Conservation (phyloP, 1,284 basidiomycete genomes). For the Ganoderma resinaceum region DNA sequence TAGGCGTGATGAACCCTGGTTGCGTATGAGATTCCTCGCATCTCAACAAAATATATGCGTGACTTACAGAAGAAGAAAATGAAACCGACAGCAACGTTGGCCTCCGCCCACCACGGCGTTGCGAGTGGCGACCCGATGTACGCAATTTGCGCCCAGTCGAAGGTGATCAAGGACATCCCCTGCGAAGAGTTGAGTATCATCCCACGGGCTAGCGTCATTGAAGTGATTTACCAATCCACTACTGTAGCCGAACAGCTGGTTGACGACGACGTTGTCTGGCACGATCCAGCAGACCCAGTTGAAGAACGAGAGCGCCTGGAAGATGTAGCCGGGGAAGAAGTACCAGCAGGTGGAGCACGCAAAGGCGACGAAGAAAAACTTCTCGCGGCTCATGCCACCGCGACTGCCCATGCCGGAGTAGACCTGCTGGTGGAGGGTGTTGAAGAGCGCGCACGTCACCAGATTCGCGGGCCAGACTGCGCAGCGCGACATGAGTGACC, state of each 20-base stretch:
- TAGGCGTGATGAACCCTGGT: constrained; percentile 72
- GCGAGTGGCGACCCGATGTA: constrained; percentile 71
- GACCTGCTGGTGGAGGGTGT: constrained; percentile 62
- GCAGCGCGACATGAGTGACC: background rate
- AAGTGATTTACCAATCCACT: constrained; percentile 41
- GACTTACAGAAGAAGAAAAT: constrained; percentile 62
- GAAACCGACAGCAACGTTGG: constrained; percentile 65
- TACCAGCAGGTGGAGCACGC: constrained; percentile 52
- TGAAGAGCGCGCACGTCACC: constrained; percentile 63
- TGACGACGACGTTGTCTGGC: constrained; percentile 48
- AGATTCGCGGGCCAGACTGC: constrained; percentile 78
- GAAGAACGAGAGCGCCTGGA: constrained; percentile 56
- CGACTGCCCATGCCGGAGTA: constrained; percentile 55
- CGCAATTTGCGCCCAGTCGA: constrained; percentile 54
- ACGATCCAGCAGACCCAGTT: constrained; percentile 69
- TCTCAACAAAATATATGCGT: constrained; percentile 41
- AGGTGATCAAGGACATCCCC: constrained; percentile 53
- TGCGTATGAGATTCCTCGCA: constrained; percentile 39
- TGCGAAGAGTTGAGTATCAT: constrained; percentile 18
- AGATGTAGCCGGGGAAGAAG: constrained; percentile 58
- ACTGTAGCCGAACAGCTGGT: constrained; percentile 51
- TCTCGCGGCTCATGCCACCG: constrained; percentile 53
- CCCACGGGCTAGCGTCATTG: background rate
- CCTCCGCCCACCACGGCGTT: constrained; percentile 63
- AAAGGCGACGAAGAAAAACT: constrained; percentile 58